These are phyloP conservation scores for Pythium angustatum DNA, from an alignment of 352 stramenopile genomes.

Conservation along the genomic window DNA sequence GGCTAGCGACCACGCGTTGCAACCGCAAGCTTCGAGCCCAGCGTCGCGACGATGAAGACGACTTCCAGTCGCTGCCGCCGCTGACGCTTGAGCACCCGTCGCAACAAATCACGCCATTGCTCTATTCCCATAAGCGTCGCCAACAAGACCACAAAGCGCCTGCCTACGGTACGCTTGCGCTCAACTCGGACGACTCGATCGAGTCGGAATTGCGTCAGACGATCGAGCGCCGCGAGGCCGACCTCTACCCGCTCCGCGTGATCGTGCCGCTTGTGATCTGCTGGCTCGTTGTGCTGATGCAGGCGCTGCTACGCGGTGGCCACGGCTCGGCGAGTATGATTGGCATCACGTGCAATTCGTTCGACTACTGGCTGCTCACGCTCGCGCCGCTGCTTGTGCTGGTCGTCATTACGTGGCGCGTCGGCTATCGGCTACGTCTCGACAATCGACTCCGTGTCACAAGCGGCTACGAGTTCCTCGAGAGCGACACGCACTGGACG, in stretches of 20 bases:
- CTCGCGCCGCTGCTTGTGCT: conserved; percentile 66
- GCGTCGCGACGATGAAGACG: conserved; percentile 49
- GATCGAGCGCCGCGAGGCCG: conserved; percentile 50
- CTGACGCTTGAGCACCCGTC: conserved; percentile 21
- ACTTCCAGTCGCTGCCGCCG: conserved; percentile 60
- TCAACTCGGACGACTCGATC: conserved; percentile 35
- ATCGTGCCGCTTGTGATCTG: conserved; percentile 54
- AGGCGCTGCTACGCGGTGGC: conserved; percentile 72
- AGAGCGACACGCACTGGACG: conserved; percentile 96
- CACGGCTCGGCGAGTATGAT: conserved; percentile 77
- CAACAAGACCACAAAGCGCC: too few species aligned
- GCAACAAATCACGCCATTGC: conserved; percentile 6
- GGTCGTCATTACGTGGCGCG: conserved; percentile 23
- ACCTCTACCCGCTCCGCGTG: conserved; percentile 51
- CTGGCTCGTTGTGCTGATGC: conserved; percentile 69
- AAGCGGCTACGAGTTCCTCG: conserved; percentile 70
- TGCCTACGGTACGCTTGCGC: conserved; percentile 2
- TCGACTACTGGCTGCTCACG: conserved; percentile 93
- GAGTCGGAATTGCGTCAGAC: conserved; percentile 34
- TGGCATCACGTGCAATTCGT: conserved; percentile 91
- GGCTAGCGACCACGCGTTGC: conserved; percentile 57
- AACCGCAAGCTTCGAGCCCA: conserved; percentile 55
- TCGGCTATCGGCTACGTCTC: conserved; percentile 48
- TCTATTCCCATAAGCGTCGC: too few species aligned
- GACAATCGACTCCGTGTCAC: conserved; percentile 60